These are phyloP conservation scores for Populus trichocarpa DNA, from an alignment of 441 rosid genomes.

Conservation along the genomic window DNA sequence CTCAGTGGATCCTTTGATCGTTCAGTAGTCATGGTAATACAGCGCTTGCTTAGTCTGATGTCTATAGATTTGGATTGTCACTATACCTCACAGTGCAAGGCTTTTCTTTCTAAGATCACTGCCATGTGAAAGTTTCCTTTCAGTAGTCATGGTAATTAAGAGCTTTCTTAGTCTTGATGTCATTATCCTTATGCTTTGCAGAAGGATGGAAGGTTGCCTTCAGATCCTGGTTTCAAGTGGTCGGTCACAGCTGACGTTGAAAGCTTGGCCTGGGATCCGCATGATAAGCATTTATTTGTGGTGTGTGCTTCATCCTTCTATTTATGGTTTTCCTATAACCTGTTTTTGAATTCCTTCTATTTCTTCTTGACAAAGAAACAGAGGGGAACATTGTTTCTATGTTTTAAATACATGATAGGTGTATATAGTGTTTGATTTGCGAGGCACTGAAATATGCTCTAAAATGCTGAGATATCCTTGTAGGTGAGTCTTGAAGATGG, in stretches of 20 bases:
- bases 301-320: constrained; percentile 38
- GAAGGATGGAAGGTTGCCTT: constrained; percentile 78
- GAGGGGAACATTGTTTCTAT: not conserved
- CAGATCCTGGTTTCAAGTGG: constrained; percentile 82
- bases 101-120: not conserved
- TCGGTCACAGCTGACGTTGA: constrained; percentile 76
- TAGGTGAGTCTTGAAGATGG: constrained; percentile 93
- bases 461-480: not conserved
- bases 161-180: not conserved
- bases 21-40: constrained; percentile 74
- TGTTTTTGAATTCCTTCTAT: not conserved
- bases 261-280: constrained; percentile 95
- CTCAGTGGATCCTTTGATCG: constrained; percentile 95
- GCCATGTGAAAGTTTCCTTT: not conserved
- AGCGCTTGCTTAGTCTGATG: not conserved
- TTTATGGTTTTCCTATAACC: constrained; percentile 1
- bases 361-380: not conserved
- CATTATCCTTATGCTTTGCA: constrained; percentile 32
- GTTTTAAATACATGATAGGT: not conserved
- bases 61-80: not conserved
- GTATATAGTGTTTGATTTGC: not conserved
- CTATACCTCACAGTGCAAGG: not conserved
- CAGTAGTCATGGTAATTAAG: no score
- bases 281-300: constrained; percentile 73
- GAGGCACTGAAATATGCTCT: not conserved